phyloP scores from a whole-genome alignment of 2,329 filamentous ascomycete genomes.

The Epichloe bromicola region DNA sequence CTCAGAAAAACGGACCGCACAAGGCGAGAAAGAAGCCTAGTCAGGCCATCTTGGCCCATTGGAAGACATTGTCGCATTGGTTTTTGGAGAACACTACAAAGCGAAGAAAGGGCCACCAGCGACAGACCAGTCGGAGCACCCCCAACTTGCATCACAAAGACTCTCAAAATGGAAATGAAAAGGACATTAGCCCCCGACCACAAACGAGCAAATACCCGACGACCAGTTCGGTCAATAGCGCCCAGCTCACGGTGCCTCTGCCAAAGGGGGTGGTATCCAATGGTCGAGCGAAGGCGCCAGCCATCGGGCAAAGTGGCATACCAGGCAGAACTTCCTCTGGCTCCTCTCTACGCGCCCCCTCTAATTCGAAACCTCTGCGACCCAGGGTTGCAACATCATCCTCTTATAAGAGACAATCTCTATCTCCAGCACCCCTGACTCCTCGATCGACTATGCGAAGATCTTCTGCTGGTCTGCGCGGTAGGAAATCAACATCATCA shows the following conservation, averaged over 20 bases:
- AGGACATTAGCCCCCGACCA: slow-evolving; percentile 41
- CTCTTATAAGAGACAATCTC: slow-evolving; percentile 59
- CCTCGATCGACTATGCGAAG: slow-evolving; percentile 77
- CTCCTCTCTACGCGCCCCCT: slow-evolving; percentile 12
- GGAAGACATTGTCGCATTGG: slow-evolving; percentile 54
- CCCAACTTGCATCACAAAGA: slow-evolving; percentile 44
- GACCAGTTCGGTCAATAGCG: slow-evolving; percentile 19
- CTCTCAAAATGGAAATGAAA: slow-evolving; percentile 30
- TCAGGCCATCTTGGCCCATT: slow-evolving; percentile 44
- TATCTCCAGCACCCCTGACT: slow-evolving; percentile 78
- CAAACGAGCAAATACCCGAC: slow-evolving; percentile 45
- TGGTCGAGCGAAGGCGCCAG: slow-evolving; percentile 26
- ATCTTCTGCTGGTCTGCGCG: slow-evolving; percentile 69
- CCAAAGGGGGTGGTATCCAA: slow-evolving; percentile 40
- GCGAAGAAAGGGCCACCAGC: slow-evolving; percentile 34
- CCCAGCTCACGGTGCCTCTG: slow-evolving; percentile 29
- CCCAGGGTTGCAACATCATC: slow-evolving; percentile 20
- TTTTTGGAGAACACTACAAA: slow-evolving; percentile 46
- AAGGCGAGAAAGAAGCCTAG: slow-evolving; percentile 45
- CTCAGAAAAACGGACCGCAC: slow-evolving; percentile 20
- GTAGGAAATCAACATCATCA: slow-evolving; percentile 89
- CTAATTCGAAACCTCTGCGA: slow-evolving; percentile 16
- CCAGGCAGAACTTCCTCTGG: slow-evolving; percentile 12
- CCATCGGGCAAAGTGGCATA: slow-evolving; percentile 7
- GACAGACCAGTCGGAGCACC: slow-evolving; percentile 43